phyloP scores from a whole-genome alignment of 257 asterid genomes.

The Datura wrightii region DNA sequence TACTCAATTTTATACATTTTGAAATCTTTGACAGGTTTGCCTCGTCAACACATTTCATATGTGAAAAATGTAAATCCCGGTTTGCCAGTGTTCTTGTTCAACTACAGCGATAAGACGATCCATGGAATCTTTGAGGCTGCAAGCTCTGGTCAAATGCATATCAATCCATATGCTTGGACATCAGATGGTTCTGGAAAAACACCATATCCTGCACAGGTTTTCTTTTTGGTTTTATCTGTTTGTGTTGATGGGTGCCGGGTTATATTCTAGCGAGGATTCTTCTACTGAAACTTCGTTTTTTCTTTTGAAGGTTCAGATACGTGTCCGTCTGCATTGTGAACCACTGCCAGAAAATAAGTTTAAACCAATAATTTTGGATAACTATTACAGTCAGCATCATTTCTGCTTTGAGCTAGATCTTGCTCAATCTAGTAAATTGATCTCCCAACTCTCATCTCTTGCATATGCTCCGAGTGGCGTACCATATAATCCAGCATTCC shows the following conservation, averaged over 20 bases:
- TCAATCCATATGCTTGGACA: conserved; percentile 91
- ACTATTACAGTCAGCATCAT: conserved; percentile 55
- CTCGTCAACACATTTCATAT: conserved; percentile 60
- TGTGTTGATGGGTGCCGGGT: background rate
- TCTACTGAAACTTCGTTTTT: conserved; percentile 27
- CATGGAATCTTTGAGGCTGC: conserved; percentile 90
- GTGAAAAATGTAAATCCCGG: conserved; percentile 81
- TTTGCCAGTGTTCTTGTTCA: conserved; percentile 81
- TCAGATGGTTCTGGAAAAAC: conserved; percentile 70
- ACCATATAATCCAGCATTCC: conserved; percentile 35
- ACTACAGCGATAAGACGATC: conserved; percentile 66
- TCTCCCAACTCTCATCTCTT: conserved; percentile 55
- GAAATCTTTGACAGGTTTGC: conserved; percentile 65
- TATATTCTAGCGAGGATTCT: background rate
- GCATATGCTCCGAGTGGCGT: conserved; percentile 52
- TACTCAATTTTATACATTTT: conserved; percentile 17
- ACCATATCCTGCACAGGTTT: conserved; percentile 87
- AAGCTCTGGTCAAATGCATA: conserved; percentile 70
- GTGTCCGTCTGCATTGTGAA: conserved; percentile 60
- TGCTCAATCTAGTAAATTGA: conserved; percentile 68
- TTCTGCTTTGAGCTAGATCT: conserved; percentile 93
- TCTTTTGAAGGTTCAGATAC: conserved; percentile 72
- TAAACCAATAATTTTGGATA: conserved; percentile 69
- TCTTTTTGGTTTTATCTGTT: conserved; percentile 29
- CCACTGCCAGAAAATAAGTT: conserved; percentile 62